These are phyloP conservation scores for Chlamydomonas sphaeroides DNA, from an alignment of 139 green algal species.

Conservation along the genomic window DNA sequence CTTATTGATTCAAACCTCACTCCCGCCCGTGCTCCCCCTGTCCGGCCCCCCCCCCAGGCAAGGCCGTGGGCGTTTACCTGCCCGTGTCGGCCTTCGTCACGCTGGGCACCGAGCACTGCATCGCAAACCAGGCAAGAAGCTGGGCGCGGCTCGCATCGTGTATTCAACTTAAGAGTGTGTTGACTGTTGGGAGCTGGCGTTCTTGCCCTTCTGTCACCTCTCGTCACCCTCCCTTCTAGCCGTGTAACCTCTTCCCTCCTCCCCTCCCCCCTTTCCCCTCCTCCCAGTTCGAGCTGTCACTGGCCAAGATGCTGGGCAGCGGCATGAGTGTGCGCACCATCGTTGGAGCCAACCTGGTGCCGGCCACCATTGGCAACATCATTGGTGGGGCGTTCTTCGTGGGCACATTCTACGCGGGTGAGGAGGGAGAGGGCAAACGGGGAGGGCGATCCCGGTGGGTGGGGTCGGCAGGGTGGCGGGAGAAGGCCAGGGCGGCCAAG, in stretches of 20 bases:
- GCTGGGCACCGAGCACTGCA: constrained; percentile 79
- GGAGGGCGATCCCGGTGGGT: too few species aligned
- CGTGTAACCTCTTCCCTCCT: neutral
- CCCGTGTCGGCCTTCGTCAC: constrained; percentile 83
- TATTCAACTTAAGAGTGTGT: neutral
- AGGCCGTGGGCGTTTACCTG: constrained; percentile 76
- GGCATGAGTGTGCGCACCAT: constrained; percentile 70
- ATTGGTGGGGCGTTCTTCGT: constrained; percentile 78
- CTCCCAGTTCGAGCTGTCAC: constrained; percentile 66
- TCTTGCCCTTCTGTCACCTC: too few species aligned
- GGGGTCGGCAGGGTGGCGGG: constrained; percentile 20
- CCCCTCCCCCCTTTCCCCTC: too few species aligned
- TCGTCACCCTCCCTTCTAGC: neutral
- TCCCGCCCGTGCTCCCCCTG: neutral
- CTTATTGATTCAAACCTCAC: too few species aligned
- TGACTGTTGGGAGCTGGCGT: too few species aligned
- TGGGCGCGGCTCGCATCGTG: neutral
- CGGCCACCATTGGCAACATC: constrained; percentile 88
- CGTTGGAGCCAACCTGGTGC: constrained; percentile 74
- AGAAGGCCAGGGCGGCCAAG: neutral
- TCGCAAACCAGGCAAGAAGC: constrained; percentile 69
- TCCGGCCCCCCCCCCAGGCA: constrained; percentile 56
- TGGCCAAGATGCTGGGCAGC: constrained; percentile 53
- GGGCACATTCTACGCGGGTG: constrained; percentile 63
- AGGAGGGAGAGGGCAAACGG: too few species aligned